A percentile compares a stretch with the other conserved stretches of the same genome.
phyloP scores from a whole-genome alignment of 345 rosid genomes.

The Salix udensis region DNA sequence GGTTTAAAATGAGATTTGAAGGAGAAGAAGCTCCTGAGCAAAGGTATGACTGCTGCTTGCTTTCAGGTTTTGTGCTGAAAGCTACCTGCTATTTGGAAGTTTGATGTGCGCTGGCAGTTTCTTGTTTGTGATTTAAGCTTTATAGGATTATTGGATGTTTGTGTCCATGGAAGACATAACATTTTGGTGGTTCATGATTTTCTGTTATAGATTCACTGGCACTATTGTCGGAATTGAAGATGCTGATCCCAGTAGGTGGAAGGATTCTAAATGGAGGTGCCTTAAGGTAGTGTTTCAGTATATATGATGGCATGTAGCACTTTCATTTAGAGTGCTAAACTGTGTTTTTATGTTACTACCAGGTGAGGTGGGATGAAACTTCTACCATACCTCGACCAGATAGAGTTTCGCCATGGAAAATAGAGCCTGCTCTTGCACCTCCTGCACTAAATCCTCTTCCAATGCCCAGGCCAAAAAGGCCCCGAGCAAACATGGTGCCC shows the following conservation, averaged over 20 bases:
- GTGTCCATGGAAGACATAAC: neutral
- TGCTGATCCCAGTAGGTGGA: slow-evolving; percentile 44
- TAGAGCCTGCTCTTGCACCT: slow-evolving; percentile 44
- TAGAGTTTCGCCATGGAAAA: slow-evolving; percentile 56
- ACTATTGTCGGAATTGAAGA: slow-evolving; percentile 57
- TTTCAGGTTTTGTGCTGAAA: neutral
- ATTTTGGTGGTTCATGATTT: neutral
- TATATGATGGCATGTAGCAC: neutral
- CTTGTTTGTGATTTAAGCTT: neutral
- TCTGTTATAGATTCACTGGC: slow-evolving; percentile 40
- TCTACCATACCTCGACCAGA: slow-evolving; percentile 43
- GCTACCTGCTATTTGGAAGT: neutral
- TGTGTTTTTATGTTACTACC: neutral
- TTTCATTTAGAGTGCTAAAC: neutral
- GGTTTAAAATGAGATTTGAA: slow-evolving; percentile 60
- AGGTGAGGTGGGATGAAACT: slow-evolving; percentile 60
- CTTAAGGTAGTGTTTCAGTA: slow-evolving; percentile 38
- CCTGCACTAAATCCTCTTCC: slow-evolving; percentile 40
- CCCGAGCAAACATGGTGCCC: slow-evolving; percentile 30
- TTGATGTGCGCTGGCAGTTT: too few relatives aligned
- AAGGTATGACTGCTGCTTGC: slow-evolving; percentile 28
- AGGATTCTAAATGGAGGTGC: slow-evolving; percentile 57
- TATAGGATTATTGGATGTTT: neutral
- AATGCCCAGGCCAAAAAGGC: slow-evolving; percentile 40
- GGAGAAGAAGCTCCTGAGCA: slow-evolving; percentile 59